These are phyloP conservation scores for Aspergillus niger DNA, from an alignment of 2,329 filamentous ascomycete species.

Conservation along the genomic window DNA sequence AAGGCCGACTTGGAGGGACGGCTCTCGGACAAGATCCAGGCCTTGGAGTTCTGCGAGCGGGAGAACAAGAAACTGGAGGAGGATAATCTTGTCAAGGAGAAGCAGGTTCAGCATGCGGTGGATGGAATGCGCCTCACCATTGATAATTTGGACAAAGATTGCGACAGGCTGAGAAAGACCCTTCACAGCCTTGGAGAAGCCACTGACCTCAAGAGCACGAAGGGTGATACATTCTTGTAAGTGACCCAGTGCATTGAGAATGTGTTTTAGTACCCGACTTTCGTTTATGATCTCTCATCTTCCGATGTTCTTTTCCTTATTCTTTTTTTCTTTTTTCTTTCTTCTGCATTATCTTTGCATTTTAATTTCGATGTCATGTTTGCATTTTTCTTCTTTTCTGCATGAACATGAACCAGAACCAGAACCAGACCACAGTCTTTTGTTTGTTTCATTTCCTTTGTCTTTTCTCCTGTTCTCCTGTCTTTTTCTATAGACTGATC, in stretches of 20 bases:
- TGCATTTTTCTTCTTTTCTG: neutral
- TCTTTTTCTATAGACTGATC: conserved; percentile 25
- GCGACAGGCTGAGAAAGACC: conserved; percentile 53
- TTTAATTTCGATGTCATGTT: conserved; percentile 1
- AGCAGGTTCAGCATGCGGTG: conserved; percentile 47
- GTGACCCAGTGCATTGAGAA: conserved; percentile 36
- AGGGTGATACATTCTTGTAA: conserved; percentile 54
- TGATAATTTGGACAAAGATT: conserved; percentile 54
- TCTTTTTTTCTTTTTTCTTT: conserved; percentile 13
- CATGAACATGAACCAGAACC: conserved; percentile 15
- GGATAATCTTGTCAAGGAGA: conserved; percentile 49
- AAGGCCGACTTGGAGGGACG: conserved; percentile 34
- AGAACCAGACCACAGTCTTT: conserved; percentile 14
- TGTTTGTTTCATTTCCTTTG: conserved; percentile 21
- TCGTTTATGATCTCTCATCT: conserved; percentile 16
- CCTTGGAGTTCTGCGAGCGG: conserved; percentile 47
- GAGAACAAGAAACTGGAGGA: conserved; percentile 47
- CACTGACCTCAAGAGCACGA: conserved; percentile 52
- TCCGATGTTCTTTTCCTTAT: conserved; percentile 13
- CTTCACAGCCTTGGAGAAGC: conserved; percentile 54
- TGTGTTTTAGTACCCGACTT: conserved; percentile 20
- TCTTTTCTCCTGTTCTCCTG: conserved; percentile 11
- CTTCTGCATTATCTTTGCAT: neutral
- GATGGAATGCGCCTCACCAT: conserved; percentile 51
- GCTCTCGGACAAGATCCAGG: conserved; percentile 46